Conservation (phyloP, 345 rosid genomes). For the Salix caprea region DNA sequence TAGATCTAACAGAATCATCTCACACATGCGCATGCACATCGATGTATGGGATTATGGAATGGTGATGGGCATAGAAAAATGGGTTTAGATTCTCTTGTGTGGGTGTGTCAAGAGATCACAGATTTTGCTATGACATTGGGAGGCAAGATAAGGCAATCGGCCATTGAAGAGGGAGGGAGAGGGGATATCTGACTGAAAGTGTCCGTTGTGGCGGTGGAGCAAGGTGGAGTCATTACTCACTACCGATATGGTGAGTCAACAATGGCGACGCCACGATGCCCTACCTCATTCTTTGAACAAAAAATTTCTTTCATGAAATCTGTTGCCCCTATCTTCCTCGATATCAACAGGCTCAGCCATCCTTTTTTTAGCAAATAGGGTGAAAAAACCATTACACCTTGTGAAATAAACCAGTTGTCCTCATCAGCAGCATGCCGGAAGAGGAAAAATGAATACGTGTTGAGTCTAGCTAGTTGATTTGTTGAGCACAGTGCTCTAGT, state of each 20-base stretch:
- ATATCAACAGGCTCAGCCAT: not conserved
- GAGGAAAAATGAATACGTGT: not conserved
- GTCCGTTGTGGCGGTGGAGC: not conserved
- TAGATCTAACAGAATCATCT: too few relatives aligned
- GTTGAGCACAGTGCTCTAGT: not conserved
- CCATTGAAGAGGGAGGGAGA: not conserved
- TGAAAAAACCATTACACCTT: not conserved
- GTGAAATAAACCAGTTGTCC: not conserved
- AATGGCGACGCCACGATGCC: not conserved
- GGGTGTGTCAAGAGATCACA: constrained; percentile 5
- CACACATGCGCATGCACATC: too few relatives aligned
- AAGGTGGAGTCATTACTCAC: not conserved
- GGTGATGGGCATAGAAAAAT: not conserved
- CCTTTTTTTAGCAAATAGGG: not conserved
- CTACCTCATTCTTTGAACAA: not conserved
- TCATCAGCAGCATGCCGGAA: not conserved
- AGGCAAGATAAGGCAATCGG: constrained; percentile 10
- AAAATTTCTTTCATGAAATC: not conserved
- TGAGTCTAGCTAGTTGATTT: not conserved
- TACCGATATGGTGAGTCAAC: not conserved
- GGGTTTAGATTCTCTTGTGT: not conserved
- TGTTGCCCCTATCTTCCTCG: not conserved
- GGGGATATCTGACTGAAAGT: constrained; percentile 12
- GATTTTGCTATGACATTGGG: constrained; percentile 10
- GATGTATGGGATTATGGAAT: not conserved